Conservation (phyloP, 805 yeast species). For the Candida morakotiae region DNA sequence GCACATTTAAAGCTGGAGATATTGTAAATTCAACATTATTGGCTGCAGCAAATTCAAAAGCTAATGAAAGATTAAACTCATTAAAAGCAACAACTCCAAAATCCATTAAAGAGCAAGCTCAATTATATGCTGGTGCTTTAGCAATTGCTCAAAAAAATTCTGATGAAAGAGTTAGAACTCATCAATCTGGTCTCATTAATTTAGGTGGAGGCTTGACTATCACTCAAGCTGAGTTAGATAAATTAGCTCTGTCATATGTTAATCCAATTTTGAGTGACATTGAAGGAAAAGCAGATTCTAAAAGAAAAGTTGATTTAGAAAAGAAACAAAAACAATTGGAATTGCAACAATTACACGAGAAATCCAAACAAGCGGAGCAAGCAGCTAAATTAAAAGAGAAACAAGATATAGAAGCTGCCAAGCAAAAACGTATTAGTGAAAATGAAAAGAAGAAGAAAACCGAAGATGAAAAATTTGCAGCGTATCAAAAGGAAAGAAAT, state of each 20-base stretch:
- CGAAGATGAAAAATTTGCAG: conserved; percentile 25
- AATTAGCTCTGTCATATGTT: conserved; percentile 75
- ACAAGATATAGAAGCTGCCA: conserved; percentile 32
- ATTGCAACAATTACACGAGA: conserved; percentile 26
- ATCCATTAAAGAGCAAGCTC: conserved; percentile 43
- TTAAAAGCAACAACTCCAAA: conserved; percentile 23
- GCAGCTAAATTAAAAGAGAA: conserved; percentile 29
- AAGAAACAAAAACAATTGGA: conserved; percentile 32
- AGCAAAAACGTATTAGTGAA: conserved; percentile 26
- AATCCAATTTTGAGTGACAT: conserved; percentile 80
- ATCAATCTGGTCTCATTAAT: conserved; percentile 55
- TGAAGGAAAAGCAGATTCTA: conserved; percentile 61
- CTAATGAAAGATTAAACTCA: conserved; percentile 37
- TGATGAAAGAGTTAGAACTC: conserved; percentile 47
- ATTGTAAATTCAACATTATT: conserved; percentile 46
- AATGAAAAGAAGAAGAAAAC: conserved; percentile 28
- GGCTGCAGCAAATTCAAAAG: conserved; percentile 46
- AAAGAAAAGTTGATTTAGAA: conserved; percentile 48
- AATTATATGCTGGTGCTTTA: conserved; percentile 67
- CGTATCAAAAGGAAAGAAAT: conserved; percentile 26
- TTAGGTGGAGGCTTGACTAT: conserved; percentile 87
- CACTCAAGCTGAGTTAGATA: conserved; percentile 70
- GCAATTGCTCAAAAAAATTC: conserved; percentile 69
- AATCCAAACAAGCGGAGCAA: conserved; percentile 25
- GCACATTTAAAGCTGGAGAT: conserved; percentile 36